A percentile compares a stretch with the other conserved stretches of the same genome.
Conservation (phyloP, 106 monocot genomes). For the Amphibolis antarctica region DNA sequence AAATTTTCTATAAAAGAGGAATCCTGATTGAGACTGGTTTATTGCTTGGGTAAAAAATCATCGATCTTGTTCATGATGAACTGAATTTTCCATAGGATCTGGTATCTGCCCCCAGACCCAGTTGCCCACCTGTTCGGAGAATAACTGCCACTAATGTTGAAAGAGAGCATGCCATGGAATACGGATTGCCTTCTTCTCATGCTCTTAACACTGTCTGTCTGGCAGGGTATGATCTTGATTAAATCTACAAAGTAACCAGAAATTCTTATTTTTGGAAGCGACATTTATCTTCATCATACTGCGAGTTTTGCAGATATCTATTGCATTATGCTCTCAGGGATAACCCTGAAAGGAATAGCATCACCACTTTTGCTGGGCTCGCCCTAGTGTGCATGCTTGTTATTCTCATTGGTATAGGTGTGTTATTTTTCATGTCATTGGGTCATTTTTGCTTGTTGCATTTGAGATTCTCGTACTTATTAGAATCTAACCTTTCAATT, state of each 20-base stretch:
- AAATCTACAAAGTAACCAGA: neutral
- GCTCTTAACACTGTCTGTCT: constrained; percentile 77
- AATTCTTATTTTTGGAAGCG: too few relatives aligned
- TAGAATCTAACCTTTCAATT: neutral
- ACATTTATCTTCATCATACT: neutral
- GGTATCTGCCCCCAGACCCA: constrained; percentile 75
- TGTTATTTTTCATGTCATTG: neutral
- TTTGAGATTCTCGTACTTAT: neutral
- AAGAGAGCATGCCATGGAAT: constrained; percentile 82
- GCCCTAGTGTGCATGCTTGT: constrained; percentile 37
- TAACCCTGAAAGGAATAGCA: constrained; percentile 22
- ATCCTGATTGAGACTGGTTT: neutral
- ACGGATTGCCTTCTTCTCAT: constrained; percentile 83
- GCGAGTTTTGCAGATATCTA: constrained; percentile 48
- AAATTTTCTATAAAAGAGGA: neutral
- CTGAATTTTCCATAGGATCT: constrained; percentile 34
- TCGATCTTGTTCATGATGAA: neutral
- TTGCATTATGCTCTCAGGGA: constrained; percentile 44
- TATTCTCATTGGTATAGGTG: constrained; percentile 49
- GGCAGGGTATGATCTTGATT: constrained; percentile 38
- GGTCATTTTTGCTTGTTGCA: neutral
- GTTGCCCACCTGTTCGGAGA: constrained; percentile 82
- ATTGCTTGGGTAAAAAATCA: neutral
- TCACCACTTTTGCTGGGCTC: constrained; percentile 19
- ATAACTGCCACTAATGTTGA: constrained; percentile 58